Conservation (phyloP, 768 basidiomycete species). For the Leucocoprinus birnbaumii region DNA sequence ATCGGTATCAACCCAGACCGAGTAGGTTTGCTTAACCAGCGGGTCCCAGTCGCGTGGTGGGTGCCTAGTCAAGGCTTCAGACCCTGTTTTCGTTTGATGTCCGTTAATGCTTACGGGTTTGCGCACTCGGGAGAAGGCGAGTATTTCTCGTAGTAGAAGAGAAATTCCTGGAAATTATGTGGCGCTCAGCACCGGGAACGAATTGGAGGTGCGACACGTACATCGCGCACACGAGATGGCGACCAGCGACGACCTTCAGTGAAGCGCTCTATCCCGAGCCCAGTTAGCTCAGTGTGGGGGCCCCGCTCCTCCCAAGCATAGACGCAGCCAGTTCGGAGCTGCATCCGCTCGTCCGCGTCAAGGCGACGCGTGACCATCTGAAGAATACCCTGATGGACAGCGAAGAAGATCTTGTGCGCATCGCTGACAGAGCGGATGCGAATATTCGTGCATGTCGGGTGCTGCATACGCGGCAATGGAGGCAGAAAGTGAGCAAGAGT, state of each 20-base stretch:
- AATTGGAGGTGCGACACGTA: slow-evolving; percentile 31
- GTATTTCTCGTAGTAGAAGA: slow-evolving; percentile 83
- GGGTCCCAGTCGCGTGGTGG: slow-evolving; percentile 64
- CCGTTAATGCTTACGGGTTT: slow-evolving; percentile 25
- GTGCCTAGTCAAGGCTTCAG: slow-evolving; percentile 4
- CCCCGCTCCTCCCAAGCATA: slow-evolving; percentile 78
- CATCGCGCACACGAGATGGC: slow-evolving; percentile 80
- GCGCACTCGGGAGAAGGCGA: slow-evolving; percentile 42
- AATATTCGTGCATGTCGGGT: slow-evolving; percentile 67
- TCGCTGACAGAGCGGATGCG: slow-evolving; percentile 77
- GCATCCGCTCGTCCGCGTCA: slow-evolving; percentile 71
- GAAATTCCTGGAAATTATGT: slow-evolving; percentile 57
- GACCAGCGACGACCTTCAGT: slow-evolving; percentile 85
- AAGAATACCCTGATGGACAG: slow-evolving; percentile 57
- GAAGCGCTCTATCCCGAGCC: slow-evolving; percentile 81
- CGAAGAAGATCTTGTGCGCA: slow-evolving; percentile 80
- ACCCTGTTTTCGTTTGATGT: not conserved
- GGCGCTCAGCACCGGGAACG: slow-evolving; percentile 2
- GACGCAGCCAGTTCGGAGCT: slow-evolving; percentile 49
- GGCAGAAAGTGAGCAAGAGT: slow-evolving; percentile 13
- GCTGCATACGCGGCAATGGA: slow-evolving; percentile 47
- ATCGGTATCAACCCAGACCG: slow-evolving; percentile 68
- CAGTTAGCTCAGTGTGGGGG: slow-evolving; percentile 71
- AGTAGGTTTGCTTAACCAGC: slow-evolving; percentile 83
- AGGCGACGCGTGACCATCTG: slow-evolving; percentile 76